Base-by-base conservation (phyloP, 192 early-diverging fungal species). In the Backusella morwellensis region DNA sequence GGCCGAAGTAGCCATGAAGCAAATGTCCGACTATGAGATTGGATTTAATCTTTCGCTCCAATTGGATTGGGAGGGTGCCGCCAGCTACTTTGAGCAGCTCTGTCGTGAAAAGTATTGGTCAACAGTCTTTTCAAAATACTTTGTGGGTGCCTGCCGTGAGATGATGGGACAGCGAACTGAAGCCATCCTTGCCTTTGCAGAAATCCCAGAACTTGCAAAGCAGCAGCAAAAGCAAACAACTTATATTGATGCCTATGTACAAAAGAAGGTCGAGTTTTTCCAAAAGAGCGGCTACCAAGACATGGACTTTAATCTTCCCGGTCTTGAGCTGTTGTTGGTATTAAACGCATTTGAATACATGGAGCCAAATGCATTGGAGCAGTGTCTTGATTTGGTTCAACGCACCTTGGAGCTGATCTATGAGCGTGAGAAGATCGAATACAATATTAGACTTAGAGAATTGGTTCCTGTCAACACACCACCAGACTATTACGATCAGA, bases 121-220 rank as follows among this genome's bases (percentile, higher is more conserved):
- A 1, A 83, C 82, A 4, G 86, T 80, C 5, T 89, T 88, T 66
- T 86, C 84, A 70, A 78, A 84, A 11, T 89, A 89, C 72, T 84
- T 86, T 73, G 82, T 83, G 29, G 88, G 85, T 4, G 86, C 86
- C 11, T 83, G 84, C 23, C 56, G 83, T 23, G 86, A 86, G 54
- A 87, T 86, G 52, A 79, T 84, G 6, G 94, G 94, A 2, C 89
- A 91, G 54, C 91, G 89, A 26, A 88, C 87, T 19, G 92, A 94
- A 70, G 92, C 92, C 8, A 88, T 95, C n/a, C 69, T 88, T 35
- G 90, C 91, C 66, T 95, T 92, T 71, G 83, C 83, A 32, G 66
- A 82, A 26, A 84, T 89, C 17, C 80, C 84, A n/a, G 79, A 81
- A 29, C 41, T 89, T 38, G 81, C 84, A 36, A 81, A 85, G 72